Evolutionary conservation across 2,329 filamentous ascomycete genomes (phyloP).

Genomic region (Aspergillus neotritici): DNA sequence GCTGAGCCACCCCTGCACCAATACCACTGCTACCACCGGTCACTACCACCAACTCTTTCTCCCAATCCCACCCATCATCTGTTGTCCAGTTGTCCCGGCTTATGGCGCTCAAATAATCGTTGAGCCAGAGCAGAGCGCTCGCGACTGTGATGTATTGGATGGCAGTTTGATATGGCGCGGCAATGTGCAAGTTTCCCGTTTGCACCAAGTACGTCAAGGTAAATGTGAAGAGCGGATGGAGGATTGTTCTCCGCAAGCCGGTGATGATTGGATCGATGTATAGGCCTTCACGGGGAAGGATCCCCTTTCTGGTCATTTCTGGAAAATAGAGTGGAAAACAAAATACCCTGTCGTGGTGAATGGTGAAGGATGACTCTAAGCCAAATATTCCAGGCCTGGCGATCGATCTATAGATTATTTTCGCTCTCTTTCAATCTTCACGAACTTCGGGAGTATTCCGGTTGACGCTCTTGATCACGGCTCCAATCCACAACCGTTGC

Average conservation of each 20-base stretch:
- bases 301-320: neutral
- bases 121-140: conserved; percentile 12
- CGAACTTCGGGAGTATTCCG: no score
- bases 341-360: no score
- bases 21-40: conserved; percentile 45
- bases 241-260: conserved; percentile 7
- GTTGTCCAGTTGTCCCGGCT: conserved; percentile 17
- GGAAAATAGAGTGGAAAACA: no score
- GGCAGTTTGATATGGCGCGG: neutral
- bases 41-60: conserved; percentile 40
- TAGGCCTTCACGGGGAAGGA: conserved; percentile 15
- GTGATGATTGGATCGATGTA: conserved; percentile 18
- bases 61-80: conserved; percentile 34
- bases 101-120: conserved; percentile 12
- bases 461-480: no score
- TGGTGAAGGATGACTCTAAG: no score
- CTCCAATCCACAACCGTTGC: no score
- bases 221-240: conserved; percentile 8
- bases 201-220: no score
- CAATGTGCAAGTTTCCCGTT: no score
- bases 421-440: no score
- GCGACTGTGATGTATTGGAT: conserved; percentile 1
- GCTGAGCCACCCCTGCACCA: conserved; percentile 31
- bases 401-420: no score
- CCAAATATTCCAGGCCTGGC: no score